phyloP scores from a whole-genome alignment of 257 asterid genomes.

The Plantago elongata region DNA sequence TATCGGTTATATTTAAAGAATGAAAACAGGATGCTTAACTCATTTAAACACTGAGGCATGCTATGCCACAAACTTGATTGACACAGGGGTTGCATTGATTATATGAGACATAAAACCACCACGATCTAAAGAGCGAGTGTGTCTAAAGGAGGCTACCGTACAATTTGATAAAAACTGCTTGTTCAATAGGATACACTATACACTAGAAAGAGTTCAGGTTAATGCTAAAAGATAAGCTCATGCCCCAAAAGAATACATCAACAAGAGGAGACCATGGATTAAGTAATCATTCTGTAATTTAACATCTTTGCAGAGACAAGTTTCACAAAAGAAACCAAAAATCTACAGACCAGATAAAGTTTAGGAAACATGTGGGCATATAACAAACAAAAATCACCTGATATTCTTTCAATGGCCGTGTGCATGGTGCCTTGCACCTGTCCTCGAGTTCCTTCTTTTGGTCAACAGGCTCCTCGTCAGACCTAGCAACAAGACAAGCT shows the following conservation, averaged over 20 bases:
- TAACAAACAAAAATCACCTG: conserved; percentile 39
- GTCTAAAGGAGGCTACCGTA: too few species aligned
- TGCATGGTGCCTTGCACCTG: conserved; percentile 78
- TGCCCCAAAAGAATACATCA: not conserved
- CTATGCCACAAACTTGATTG: not conserved
- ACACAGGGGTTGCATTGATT: not conserved
- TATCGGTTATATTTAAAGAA: too few species aligned
- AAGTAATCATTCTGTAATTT: not conserved
- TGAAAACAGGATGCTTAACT: too few species aligned
- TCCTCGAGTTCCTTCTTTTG: conserved; percentile 69
- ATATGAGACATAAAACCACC: not conserved
- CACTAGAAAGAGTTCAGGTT: conserved; percentile 2
- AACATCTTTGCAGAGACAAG: not conserved
- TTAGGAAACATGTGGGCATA: not conserved
- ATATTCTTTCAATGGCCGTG: conserved; percentile 63
- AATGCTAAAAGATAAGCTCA: not conserved
- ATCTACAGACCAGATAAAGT: conserved; percentile 8
- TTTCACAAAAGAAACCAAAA: conserved; percentile 1
- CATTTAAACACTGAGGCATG: too few species aligned
- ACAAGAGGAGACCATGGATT: not conserved
- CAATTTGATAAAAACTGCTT: too few species aligned
- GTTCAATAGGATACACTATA: not conserved
- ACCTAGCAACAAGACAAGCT: conserved; percentile 35
- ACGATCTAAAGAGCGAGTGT: too few species aligned
- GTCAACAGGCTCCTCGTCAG: conserved; percentile 84